Evolutionary conservation across 139 green algal species (phyloP), one percentile per base, ranked within the genome.

Genomic region (Pleodorina starrii): DNA sequence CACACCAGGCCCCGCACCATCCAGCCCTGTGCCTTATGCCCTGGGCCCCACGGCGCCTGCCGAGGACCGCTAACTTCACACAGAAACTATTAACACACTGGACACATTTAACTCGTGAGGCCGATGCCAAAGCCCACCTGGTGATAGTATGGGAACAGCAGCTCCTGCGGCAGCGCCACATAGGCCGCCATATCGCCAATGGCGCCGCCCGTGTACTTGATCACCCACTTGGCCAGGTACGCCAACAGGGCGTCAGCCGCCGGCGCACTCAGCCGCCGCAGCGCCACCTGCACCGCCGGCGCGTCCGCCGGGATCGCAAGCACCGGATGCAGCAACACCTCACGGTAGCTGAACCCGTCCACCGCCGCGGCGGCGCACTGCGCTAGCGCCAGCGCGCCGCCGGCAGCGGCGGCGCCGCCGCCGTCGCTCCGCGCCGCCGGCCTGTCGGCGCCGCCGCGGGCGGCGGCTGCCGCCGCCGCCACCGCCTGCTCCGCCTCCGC

Each of bases 181-280:
- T 73, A 6, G 11, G 85, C 81, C 43, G 78, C 68, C 43, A 27
- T 1, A 29, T 89, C 74, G 1, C 90, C 76, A n/a, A 92, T 69
- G 11, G 40, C 36, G 1, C 83, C 50, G 32, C 73, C 89, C 17
- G 63, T 40, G 76, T 93, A 94, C 50, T 92, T 92, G 44, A 27
- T 72, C 12, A 85, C 69, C 93, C 93, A 95, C 85, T 93, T 94
- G 51, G 82, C 59, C 51, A 94, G 88, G 74, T 93, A 94, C 17
- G 23, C 36, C 46, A 95, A 74, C 87, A 95, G 88, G 16, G 72
- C 84, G 38, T 93, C 91, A 50, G 90, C 91, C 57, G 51, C 48
- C 19, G 32, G 2, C 16, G 76, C 83, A 29, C 76, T 72, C 36
- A 94, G 93, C 74, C 19, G 5, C 44, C 66, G 42, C 75, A 94